These are phyloP conservation scores for Antrodiella citrinella DNA, from an alignment of 768 basidiomycete genomes.

Conservation along the genomic window DNA sequence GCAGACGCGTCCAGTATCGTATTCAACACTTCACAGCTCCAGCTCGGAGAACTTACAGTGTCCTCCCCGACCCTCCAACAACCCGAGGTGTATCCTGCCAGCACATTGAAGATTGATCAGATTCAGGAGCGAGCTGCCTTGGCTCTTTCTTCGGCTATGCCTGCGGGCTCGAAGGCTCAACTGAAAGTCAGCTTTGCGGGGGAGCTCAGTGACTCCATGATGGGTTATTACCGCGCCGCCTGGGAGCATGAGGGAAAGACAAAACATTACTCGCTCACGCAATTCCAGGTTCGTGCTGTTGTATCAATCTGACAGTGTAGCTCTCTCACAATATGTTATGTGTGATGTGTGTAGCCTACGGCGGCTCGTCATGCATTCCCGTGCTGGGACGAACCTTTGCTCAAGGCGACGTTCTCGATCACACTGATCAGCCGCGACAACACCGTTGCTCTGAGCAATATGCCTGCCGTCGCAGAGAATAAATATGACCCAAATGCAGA, in stretches of 20 bases:
- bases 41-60: conserved; percentile 40
- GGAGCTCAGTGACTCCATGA: conserved; percentile 62
- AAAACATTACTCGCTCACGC: conserved; percentile 72
- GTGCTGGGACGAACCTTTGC: conserved; percentile 88
- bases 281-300: conserved; percentile 58
- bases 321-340: too few species aligned
- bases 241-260: conserved; percentile 57
- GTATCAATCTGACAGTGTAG: background rate
- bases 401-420: conserved; percentile 78
- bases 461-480: conserved; percentile 65
- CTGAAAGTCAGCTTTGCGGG: conserved; percentile 63
- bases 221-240: conserved; percentile 72
- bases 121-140: conserved; percentile 60
- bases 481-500: conserved; percentile 27
- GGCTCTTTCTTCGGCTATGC: conserved; percentile 47
- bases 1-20: conserved; percentile 52
- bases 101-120: conserved; percentile 45
- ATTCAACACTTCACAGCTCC: conserved; percentile 56
- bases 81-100: conserved; percentile 33
- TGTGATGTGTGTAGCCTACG: conserved; percentile 52
- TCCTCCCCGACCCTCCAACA: conserved; percentile 43
- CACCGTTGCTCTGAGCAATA: conserved; percentile 80
- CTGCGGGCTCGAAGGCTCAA: conserved; percentile 60
- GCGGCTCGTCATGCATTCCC: conserved; percentile 78
- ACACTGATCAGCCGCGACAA: conserved; percentile 72